These are phyloP conservation scores for Cryptococcus deneoformans DNA, from an alignment of 1,284 basidiomycete genomes.

Conservation along the genomic window DNA sequence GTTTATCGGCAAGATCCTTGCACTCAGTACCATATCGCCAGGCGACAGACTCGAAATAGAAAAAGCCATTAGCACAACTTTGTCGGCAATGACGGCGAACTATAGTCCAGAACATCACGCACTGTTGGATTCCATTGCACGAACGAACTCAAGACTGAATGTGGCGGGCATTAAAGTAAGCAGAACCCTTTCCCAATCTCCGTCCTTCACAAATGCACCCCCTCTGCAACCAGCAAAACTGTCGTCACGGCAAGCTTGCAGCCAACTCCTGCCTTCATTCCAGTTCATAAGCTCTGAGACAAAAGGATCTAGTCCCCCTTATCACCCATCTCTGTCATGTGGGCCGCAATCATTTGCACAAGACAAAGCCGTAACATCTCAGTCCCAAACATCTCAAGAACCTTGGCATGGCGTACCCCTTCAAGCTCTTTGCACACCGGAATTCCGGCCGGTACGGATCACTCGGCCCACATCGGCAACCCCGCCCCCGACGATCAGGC, in stretches of 20 bases:
- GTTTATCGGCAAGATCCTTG: slow-evolving; percentile 88
- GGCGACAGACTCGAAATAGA: slow-evolving; percentile 65
- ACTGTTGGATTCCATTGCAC: slow-evolving; percentile 77
- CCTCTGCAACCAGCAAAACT: not conserved
- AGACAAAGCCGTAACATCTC: not conserved
- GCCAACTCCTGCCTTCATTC: not conserved
- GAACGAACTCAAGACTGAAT: slow-evolving; percentile 54
- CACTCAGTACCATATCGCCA: slow-evolving; percentile 74
- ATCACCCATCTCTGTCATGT: not conserved
- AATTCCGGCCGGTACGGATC: not conserved
- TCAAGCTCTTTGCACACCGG: not conserved
- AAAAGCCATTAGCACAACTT: slow-evolving; percentile 77
- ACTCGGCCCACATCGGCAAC: not conserved
- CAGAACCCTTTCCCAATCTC: not conserved
- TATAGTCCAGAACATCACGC: slow-evolving; percentile 86
- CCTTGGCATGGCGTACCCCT: not conserved
- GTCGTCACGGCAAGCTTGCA: not conserved
- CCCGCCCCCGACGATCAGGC: no score
- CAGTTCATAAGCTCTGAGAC: not conserved
- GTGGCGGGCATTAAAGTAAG: not conserved
- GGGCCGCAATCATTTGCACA: not conserved
- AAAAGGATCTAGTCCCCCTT: not conserved
- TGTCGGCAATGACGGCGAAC: slow-evolving; percentile 82
- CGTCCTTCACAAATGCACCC: not conserved
- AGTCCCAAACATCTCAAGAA: not conserved